Base-by-base conservation (phyloP, 2,329 filamentous ascomycete species). In the Talaromyces funiculosus region DNA sequence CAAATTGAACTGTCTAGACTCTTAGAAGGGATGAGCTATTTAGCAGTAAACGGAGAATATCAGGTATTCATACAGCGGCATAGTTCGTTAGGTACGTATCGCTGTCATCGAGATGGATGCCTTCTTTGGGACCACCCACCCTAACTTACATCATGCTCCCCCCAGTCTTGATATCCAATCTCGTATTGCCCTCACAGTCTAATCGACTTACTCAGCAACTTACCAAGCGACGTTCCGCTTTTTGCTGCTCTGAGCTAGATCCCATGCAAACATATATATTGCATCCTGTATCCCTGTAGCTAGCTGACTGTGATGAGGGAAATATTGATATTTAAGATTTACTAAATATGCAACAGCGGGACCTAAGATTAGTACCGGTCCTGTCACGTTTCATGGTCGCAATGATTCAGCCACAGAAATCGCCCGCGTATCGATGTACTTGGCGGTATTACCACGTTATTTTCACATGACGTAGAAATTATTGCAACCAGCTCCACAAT, bases 401-500 rank as follows among this genome's bases (percentile, higher is more conserved):
- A 33, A 10, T 4, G 26, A 20, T 26, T 14, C 47, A 22, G 29
- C 47, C 51, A 37, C 20, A n/a, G 20, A 18, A 40, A n/a, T 14
- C 33, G 20, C 20, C 20, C 33, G 20, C 35, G 51, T 54, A 40
- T 37, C 18, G 33, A 40, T 54, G 51, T 40, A 37, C 24, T 14
- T 24, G 3, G 3, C 20, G 5, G 51, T 54, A 54, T 24, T 5
- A 22, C 3, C 12, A 18, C 3, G 12, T 33, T 54, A 54, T 59
- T 53, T 67, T 68, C 70, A 70, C 69, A 72, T 72, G 71, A 73
- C 71, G 71, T 73, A 71, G 67, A 62, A 64, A 68, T 72, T 68
- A 71, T 62, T 51, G 38, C 43, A 45, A 20, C 22, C 20, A 42
- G 22, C 33, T 57, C 53, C 56, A 62, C 42, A 20, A n/a, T 57